Percentiles rank a stretch among this genome's conserved stretches.
Evolutionary conservation across 2,329 filamentous ascomycete genomes (phyloP).

Genomic region (Madurella mycetomatis): DNA sequence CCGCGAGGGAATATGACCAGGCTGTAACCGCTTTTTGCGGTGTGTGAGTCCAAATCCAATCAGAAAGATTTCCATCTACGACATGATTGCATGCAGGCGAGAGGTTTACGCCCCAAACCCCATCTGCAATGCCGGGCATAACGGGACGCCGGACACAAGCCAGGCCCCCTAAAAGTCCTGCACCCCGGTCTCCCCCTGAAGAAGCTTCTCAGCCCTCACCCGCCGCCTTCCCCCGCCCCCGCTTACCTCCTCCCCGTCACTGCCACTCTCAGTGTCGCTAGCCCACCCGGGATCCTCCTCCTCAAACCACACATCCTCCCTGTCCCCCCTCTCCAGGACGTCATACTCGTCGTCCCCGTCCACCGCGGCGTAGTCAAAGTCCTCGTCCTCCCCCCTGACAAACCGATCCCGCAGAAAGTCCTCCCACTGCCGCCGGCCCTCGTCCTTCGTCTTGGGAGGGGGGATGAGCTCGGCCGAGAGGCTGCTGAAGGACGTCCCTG

Average conservation of each 20-base stretch:
- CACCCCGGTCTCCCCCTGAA: slow-evolving; percentile 61
- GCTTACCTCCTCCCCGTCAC: slow-evolving; percentile 16
- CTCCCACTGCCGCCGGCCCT: slow-evolving; percentile 65
- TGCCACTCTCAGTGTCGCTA: slow-evolving; percentile 37
- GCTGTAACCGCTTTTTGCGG: too few species aligned
- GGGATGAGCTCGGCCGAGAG: slow-evolving; percentile 45
- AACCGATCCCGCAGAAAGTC: slow-evolving; percentile 72
- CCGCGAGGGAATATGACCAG: too few species aligned
- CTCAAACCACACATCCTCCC: slow-evolving; percentile 75
- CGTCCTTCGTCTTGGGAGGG: slow-evolving; percentile 54
- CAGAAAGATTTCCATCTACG: too few species aligned
- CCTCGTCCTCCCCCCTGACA: slow-evolving; percentile 66
- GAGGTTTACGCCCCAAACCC: too few species aligned
- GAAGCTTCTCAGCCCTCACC: slow-evolving; percentile 17
- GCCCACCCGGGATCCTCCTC: slow-evolving; percentile 69
- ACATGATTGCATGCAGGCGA: too few species aligned
- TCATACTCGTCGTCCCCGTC: slow-evolving; percentile 72
- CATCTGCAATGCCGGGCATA: too few species aligned
- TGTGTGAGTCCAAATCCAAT: too few species aligned
- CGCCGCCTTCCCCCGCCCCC: slow-evolving; percentile 21
- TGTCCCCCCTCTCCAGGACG: slow-evolving; percentile 53
- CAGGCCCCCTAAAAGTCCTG: slow-evolving; percentile 59
- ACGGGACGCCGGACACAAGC: too few species aligned
- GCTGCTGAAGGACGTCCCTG: slow-evolving; percentile 31
- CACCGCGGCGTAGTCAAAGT: slow-evolving; percentile 71